Base-by-base conservation (phyloP, 2,329 filamentous ascomycete species). In the Alternaria gaisen region DNA sequence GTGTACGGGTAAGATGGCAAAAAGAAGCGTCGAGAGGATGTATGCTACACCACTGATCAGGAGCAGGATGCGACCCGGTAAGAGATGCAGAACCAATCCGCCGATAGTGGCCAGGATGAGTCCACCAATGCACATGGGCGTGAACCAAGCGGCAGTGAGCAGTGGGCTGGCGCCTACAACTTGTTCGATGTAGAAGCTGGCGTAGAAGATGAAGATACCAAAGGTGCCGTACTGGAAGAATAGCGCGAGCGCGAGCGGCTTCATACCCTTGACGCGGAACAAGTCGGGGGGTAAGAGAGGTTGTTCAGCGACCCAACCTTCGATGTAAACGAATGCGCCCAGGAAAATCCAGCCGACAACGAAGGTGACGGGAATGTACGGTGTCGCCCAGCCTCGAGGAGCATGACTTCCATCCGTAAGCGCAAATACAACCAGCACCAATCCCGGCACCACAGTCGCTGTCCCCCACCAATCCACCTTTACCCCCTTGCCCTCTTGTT, bases 331-430 rank as follows among this genome's bases (percentile, higher is more conserved):
- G 11, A 90, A 87, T 0, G 80, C 78, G 1, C 77, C 79, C 1
- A 95, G 80, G 8, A 90, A 77, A 0, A 91, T 58, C 6, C 85
- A 78, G 0, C 91, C 91, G 1, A 90, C 40, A 3, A 88, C 79
- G 47, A 94, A 85, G 0, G 88, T 87, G 10, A 88, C 80, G 41
- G 86, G 86, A 38, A 94, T 88, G 66, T 93, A 92, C 1, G 90
- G 89, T 0, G 89, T 92, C n/a, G 77, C 81, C 91, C 91, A 94
- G 2, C 89, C 87, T 3, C 87, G 74, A 0, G 88, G 85, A 0
- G 90, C 90, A 73, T 92, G 87, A 0, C 88, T 86, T 8, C 88
- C 89, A 48, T 92, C 89, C 0, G 91, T 93, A 53, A 95, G 85
- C 0, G 91, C 90, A 69, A 89, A 94, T 0, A 93, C 89, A 9